Evolutionary conservation across 176 grass and related monocot genomes (phyloP).

Genomic region (Saccharum spontaneum): DNA sequence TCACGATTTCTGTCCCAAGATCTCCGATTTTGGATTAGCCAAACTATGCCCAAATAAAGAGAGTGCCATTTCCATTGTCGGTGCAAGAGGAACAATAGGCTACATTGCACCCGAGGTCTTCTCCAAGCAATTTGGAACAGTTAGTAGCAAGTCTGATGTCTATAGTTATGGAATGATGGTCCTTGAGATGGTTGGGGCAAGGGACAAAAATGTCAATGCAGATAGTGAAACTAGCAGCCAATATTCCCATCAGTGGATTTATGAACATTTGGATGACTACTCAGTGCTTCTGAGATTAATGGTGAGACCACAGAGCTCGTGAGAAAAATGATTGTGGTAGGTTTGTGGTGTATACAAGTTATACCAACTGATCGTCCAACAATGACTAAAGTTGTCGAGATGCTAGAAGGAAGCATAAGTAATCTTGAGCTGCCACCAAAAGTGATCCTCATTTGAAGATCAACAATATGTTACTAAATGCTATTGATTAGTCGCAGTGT

Average conservation of each 20-base stretch:
- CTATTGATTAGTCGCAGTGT: neutral
- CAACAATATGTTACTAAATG: neutral
- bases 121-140: conserved; percentile 32
- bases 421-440: conserved; percentile 36
- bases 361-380: conserved; percentile 28
- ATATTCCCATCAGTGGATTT: conserved; percentile 46
- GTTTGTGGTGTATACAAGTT: conserved; percentile 57
- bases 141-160: conserved; percentile 40
- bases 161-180: conserved; percentile 58
- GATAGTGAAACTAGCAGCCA: neutral
- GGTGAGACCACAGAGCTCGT: conserved; percentile 34
- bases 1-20: conserved; percentile 22
- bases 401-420: conserved; percentile 39
- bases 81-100: conserved; percentile 41
- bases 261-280: conserved; percentile 36
- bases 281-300: conserved; percentile 15
- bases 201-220: neutral
- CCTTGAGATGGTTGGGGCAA: conserved; percentile 49
- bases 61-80: conserved; percentile 21
- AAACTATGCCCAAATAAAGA: conserved; percentile 18
- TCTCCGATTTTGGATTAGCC: conserved; percentile 25
- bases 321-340: conserved; percentile 40
- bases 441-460: neutral
- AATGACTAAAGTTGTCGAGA: conserved; percentile 55
- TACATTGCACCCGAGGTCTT: conserved; percentile 36